Conservation (phyloP, 495 filamentous ascomycete genomes). For the Aspergillus homomorphus region DNA sequence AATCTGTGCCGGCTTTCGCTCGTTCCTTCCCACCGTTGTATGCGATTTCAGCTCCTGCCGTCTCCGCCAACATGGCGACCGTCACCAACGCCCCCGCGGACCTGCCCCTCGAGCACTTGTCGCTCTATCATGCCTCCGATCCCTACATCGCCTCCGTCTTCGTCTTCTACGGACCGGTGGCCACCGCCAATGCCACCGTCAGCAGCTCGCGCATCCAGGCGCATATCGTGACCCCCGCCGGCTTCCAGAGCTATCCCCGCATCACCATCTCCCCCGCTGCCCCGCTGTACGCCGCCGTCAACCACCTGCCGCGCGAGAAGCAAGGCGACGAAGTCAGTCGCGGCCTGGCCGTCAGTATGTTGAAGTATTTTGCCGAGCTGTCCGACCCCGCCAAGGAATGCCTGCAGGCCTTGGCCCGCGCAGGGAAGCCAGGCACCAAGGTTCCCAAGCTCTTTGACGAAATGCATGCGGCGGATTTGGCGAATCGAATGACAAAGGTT, state of each 20-base stretch:
- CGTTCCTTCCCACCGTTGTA: conserved; percentile 7
- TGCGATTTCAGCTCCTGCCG: conserved; percentile 13
- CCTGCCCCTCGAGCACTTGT: conserved; percentile 71
- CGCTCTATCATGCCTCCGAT: conserved; percentile 78
- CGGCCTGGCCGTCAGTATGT: conserved; percentile 82
- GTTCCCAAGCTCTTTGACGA: conserved; percentile 76
- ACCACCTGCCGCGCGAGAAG: conserved; percentile 85
- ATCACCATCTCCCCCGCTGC: conserved; percentile 90
- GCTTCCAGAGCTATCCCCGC: conserved; percentile 81
- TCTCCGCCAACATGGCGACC: conserved; percentile 36
- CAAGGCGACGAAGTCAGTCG: conserved; percentile 90
- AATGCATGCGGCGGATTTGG: conserved; percentile 87
- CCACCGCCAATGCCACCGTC: conserved; percentile 76
- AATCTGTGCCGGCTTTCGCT: background rate
- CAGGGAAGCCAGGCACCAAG: conserved; percentile 30
- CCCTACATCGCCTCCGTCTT: conserved; percentile 71
- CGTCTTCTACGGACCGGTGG: conserved; percentile 81
- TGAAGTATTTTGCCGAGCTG: conserved; percentile 90
- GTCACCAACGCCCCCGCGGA: conserved; percentile 33
- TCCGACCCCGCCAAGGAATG: conserved; percentile 69
- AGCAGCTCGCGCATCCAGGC: conserved; percentile 90
- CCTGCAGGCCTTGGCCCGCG: conserved; percentile 35
- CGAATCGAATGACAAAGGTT: conserved; percentile 73
- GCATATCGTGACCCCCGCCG: conserved; percentile 84
- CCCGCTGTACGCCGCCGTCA: conserved; percentile 90